Evolutionary conservation across 2,329 filamentous ascomycete species (phyloP).

Genomic region (Nigrograna mackinnonii): DNA sequence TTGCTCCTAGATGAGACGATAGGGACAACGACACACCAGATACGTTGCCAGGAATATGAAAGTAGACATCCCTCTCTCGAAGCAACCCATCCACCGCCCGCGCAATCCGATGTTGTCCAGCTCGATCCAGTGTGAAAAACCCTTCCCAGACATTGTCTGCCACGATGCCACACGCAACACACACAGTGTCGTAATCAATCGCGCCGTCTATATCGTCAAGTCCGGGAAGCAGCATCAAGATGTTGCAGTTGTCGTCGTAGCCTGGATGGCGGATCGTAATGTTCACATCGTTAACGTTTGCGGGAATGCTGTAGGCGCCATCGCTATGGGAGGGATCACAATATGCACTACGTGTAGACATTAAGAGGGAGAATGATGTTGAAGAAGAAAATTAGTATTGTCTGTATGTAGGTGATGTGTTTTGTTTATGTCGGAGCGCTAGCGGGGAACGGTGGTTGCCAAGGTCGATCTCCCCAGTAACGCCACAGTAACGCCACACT

Average conservation of each 20-base stretch:
- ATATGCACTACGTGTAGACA: too few species aligned
- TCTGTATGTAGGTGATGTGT: too few species aligned
- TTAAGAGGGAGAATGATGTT: too few species aligned
- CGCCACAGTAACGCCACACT: too few species aligned
- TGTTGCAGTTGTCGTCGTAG: conserved; percentile 6
- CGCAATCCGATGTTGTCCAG: not conserved
- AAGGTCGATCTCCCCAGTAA: too few species aligned
- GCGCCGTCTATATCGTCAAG: conserved; percentile 2
- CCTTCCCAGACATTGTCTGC: not conserved
- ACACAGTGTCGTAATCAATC: not conserved
- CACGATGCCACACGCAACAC: not conserved
- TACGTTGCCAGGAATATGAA: not conserved
- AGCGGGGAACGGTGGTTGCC: too few species aligned
- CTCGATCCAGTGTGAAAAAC: not conserved
- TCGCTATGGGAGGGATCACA: not conserved
- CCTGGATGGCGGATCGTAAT: conserved; percentile 3
- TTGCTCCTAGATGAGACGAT: not conserved
- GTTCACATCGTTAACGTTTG: conserved; percentile 3
- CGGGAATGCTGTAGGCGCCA: not conserved
- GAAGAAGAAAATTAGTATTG: too few species aligned
- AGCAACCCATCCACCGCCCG: not conserved
- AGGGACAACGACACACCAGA: not conserved
- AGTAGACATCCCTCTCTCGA: not conserved
- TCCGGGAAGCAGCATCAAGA: conserved; percentile 2
- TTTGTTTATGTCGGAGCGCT: too few species aligned